Percentiles rank a stretch among this genome's conserved stretches.
phyloP scores from a whole-genome alignment of 352 stramenopile species.

The Phytophthora cactorum region DNA sequence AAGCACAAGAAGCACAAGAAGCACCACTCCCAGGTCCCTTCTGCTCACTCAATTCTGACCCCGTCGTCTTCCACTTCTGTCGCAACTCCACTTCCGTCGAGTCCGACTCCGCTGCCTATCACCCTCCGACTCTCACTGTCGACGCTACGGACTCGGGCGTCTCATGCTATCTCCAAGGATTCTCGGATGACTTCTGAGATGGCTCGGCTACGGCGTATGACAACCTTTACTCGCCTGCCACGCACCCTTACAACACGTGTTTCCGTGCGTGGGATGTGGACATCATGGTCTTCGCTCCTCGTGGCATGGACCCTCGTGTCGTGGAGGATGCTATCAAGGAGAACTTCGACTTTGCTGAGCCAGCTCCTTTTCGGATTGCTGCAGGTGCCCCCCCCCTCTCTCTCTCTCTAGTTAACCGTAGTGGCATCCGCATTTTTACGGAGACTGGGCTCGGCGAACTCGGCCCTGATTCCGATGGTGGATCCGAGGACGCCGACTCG shows the following conservation, averaged over 20 bases:
- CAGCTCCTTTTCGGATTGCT: neutral
- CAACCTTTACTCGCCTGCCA: neutral
- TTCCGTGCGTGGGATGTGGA: neutral
- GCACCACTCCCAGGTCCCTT: no score
- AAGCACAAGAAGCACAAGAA: no score
- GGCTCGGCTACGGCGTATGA: neutral
- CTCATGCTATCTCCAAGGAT: no score
- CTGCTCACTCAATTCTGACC: no score
- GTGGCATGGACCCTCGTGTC: neutral
- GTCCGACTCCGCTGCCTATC: no score
- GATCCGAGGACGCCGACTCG: neutral
- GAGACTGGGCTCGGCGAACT: neutral
- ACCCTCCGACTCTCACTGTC: no score
- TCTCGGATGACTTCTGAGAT: no score
- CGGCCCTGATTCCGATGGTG: neutral
- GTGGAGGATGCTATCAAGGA: neutral
- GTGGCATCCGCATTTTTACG: neutral
- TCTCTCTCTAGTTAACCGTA: neutral
- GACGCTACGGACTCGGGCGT: no score
- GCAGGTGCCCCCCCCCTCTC: neutral
- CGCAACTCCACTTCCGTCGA: no score
- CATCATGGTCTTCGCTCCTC: neutral
- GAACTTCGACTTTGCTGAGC: neutral
- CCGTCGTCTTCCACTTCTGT: no score
- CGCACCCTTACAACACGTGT: neutral